Evolutionary conservation across 2,329 filamentous ascomycete species (phyloP).

Genomic region (Chaetomium sp.): DNA sequence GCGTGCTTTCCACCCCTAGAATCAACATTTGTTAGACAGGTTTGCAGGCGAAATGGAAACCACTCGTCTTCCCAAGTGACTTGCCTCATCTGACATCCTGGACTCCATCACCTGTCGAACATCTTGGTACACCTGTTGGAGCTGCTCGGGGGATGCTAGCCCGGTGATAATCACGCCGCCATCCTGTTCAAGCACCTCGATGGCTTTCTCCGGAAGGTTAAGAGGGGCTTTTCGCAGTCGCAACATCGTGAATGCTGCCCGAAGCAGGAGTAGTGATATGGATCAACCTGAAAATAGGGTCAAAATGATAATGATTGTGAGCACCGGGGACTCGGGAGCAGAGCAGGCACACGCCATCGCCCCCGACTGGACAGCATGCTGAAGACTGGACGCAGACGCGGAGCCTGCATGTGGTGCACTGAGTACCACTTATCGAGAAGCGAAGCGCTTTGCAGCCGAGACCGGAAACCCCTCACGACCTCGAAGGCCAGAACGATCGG

Average conservation of each 20-base stretch:
- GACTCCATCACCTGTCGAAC: background rate
- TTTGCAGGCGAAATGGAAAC: slow-evolving; percentile 3
- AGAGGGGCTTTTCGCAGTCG: slow-evolving; percentile 1
- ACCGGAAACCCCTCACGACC: slow-evolving; percentile 3
- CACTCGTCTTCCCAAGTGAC: background rate
- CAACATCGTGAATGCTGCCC: slow-evolving; percentile 1
- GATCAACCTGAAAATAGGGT: background rate
- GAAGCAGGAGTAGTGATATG: slow-evolving; percentile 1
- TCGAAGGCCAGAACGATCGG: slow-evolving; percentile 1
- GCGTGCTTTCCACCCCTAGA: slow-evolving; percentile 6
- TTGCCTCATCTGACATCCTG: slow-evolving; percentile 7
- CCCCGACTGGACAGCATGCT: slow-evolving; percentile 3
- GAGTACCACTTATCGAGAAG: slow-evolving; percentile 3
- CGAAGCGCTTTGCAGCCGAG: slow-evolving; percentile 6
- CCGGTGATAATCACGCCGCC: slow-evolving; percentile 6
- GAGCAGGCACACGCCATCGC: background rate
- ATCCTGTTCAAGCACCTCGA: slow-evolving; percentile 4
- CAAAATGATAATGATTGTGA: slow-evolving; percentile 1
- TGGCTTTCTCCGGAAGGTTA: slow-evolving; percentile 5
- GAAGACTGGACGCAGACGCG: slow-evolving; percentile 4
- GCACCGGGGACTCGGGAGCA: slow-evolving; percentile 1
- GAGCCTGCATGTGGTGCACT: slow-evolving; percentile 1
- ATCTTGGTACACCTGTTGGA: slow-evolving; percentile 5
- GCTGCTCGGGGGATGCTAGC: slow-evolving; percentile 7
- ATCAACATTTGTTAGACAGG: background rate